Base-by-base conservation (phyloP, 805 yeast species). In the Gaillardinia entomophila region DNA sequence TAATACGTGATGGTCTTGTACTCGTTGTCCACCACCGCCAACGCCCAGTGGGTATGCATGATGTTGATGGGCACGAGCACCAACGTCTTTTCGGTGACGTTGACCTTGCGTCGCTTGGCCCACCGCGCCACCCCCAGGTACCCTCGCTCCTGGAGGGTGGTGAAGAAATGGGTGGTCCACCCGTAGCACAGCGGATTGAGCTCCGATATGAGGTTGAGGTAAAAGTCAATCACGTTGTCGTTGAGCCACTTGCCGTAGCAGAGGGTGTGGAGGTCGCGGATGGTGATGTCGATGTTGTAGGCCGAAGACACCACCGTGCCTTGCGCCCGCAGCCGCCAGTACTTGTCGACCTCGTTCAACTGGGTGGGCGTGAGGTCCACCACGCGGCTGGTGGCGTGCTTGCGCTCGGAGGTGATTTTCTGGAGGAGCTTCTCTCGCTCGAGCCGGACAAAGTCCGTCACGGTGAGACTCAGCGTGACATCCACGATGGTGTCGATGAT, bases 151-250 rank as follows among this genome's bases (percentile, higher is more conserved):
- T 77, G 70, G 27, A 92, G 62, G 2, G 81, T 80, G 0, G 95
- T 70, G 56, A 74, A 89, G 51, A 92, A 92, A 59, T 84, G 95
- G 0, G 97, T 87, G 4, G 92, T 83, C 66, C 90, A 92, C 2
- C 81, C 78, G 48, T 77, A 86, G 1, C 75, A 62, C 17, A 59
- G 53, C 2, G 71, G 38, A 3, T 47, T 33, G 34, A 3, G 4
- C 4, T 68, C 67, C 3, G 75, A 63, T 5, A 80, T 59, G 43
- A 81, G 45, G 27, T 67, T 65, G 48, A 89, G 64, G 52, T 82
- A 90, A 45, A 79, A 81, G 50, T 92, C 97, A 37, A 92, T 89
- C 4, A 92, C 71, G 27, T 80, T 84, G 56, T 92, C 98, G 52
- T 92, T 92, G 19, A 92, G 68, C 98, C 98, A 92, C 25, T 70